Conservation (phyloP, 2,329 filamentous ascomycete species). For the Penicillium sp. region DNA sequence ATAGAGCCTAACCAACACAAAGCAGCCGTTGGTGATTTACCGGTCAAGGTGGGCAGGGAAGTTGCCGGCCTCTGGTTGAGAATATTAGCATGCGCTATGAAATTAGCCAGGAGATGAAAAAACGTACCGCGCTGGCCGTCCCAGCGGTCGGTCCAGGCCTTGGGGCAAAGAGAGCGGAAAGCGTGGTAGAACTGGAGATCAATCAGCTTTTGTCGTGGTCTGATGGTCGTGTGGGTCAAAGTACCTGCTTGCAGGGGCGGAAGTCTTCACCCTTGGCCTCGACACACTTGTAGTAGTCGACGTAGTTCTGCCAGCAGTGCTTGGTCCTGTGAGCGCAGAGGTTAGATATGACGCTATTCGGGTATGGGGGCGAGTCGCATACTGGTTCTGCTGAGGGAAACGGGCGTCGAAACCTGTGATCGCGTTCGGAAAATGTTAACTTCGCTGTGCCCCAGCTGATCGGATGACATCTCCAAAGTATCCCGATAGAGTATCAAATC, state of each 20-base stretch:
- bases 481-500: slow-evolving; percentile 11
- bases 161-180: slow-evolving; percentile 96
- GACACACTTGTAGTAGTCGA: slow-evolving; percentile 99
- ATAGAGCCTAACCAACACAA: slow-evolving; percentile 25
- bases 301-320: slow-evolving; percentile 99
- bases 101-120: background rate
- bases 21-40: slow-evolving; percentile 31
- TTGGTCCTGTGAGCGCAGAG: slow-evolving; percentile 59
- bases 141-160: slow-evolving; percentile 90
- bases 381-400: slow-evolving; percentile 90
- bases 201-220: slow-evolving; percentile 3
- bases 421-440: slow-evolving; percentile 35
- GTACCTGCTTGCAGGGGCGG: slow-evolving; percentile 91
- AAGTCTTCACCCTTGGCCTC: slow-evolving; percentile 98
- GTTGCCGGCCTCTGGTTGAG: slow-evolving; percentile 51
- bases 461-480: slow-evolving; percentile 10
- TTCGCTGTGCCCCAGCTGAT: slow-evolving; percentile 17
- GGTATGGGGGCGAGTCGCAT: slow-evolving; percentile 22
- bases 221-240: background rate
- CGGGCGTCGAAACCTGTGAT: slow-evolving; percentile 90
- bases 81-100: slow-evolving; percentile 8
- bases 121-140: slow-evolving; percentile 90
- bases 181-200: slow-evolving; percentile 80
- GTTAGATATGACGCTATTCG: slow-evolving; percentile 11
- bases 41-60: slow-evolving; percentile 53